phyloP scores from a whole-genome alignment of 2,329 filamentous ascomycete genomes.

The Botrytis aclada region DNA sequence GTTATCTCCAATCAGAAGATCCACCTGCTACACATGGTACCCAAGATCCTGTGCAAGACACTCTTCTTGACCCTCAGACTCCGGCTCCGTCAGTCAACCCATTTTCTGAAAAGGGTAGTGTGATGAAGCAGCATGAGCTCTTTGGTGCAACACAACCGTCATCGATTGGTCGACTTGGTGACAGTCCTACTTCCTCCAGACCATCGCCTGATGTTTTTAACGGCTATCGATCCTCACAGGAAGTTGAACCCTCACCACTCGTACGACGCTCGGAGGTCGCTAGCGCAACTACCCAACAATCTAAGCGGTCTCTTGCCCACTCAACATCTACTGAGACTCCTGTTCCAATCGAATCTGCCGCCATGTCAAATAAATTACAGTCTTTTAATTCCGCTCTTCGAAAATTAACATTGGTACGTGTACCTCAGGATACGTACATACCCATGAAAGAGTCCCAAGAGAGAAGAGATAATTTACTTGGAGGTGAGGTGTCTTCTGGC shows the following conservation, averaged over 20 bases:
- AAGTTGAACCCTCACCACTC: slow-evolving; percentile 29
- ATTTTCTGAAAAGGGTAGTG: slow-evolving; percentile 34
- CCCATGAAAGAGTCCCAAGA: slow-evolving; percentile 37
- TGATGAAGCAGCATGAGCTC: slow-evolving; percentile 33
- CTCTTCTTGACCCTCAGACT: slow-evolving; percentile 32
- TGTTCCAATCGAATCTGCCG: not conserved
- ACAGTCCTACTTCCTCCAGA: slow-evolving; percentile 33
- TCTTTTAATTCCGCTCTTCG: slow-evolving; percentile 24
- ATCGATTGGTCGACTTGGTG: slow-evolving; percentile 28
- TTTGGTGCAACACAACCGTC: slow-evolving; percentile 37
- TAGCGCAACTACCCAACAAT: slow-evolving; percentile 22
- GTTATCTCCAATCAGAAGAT: slow-evolving; percentile 28
- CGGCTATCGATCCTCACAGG: slow-evolving; percentile 28
- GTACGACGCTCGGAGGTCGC: slow-evolving; percentile 11
- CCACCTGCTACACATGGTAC: slow-evolving; percentile 10
- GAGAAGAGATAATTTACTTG: slow-evolving; percentile 21
- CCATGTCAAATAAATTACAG: slow-evolving; percentile 17
- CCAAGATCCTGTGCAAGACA: not conserved
- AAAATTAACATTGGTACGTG: slow-evolving; percentile 18
- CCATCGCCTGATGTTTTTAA: slow-evolving; percentile 35
- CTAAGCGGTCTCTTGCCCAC: slow-evolving; percentile 21
- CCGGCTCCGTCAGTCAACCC: slow-evolving; percentile 35
- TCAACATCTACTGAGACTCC: slow-evolving; percentile 21
- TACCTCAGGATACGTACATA: slow-evolving; percentile 29
- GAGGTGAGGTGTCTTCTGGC: slow-evolving; percentile 13